Evolutionary conservation across 306 rosid species (phyloP), one percentile per base, ranked within the genome.

Genomic region (Glycine soja): DNA sequence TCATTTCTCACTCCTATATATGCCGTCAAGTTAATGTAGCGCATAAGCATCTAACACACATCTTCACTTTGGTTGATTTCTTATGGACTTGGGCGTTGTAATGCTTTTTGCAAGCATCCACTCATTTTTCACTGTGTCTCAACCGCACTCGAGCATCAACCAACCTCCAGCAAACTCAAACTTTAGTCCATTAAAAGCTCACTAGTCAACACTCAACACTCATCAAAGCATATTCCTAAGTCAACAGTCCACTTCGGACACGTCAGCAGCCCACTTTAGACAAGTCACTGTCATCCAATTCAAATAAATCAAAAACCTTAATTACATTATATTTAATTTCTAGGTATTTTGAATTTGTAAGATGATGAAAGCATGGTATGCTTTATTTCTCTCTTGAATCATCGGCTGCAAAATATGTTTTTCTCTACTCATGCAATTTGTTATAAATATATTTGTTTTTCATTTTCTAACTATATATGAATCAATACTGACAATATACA

Each of bases 361-460:
- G 54, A 61, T 24, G 36, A 77, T 42, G 66, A 72, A 65, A 19
- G 8, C 80, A 72, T 48, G 34, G 12, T 40, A 36, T 64, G 58
- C 19, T 74, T 79, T 57, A 78, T 78, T 78, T 67, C 63, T 77
- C n/a, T 54, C 38, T 78, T 61, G 68, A 67, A 75, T 61, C 70
- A 64, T 45, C 78, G 45, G 56, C 51, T 61, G 42, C 65, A 74
- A 63, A 80, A 66, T 47, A 32, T 48, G 18, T 73, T 5, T 16
- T 72, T 51, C 66, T 79, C 72, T 58, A 57, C 57, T 36, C 3
- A 54, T 81, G 45, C 45, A 66, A 59, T 45, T 76, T 65, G 75
- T 74, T 24, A 53, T 58, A 57, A 16, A 52, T 61, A 70, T 24
- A 47, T 78, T 53, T 18, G 11, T 46, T 18, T 38, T 72, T 62